A percentile compares a stretch with the other conserved stretches of the same genome.
These are phyloP conservation scores for Suillus fuscotomentosus DNA, from an alignment of 768 basidiomycete genomes.

Conservation along the genomic window DNA sequence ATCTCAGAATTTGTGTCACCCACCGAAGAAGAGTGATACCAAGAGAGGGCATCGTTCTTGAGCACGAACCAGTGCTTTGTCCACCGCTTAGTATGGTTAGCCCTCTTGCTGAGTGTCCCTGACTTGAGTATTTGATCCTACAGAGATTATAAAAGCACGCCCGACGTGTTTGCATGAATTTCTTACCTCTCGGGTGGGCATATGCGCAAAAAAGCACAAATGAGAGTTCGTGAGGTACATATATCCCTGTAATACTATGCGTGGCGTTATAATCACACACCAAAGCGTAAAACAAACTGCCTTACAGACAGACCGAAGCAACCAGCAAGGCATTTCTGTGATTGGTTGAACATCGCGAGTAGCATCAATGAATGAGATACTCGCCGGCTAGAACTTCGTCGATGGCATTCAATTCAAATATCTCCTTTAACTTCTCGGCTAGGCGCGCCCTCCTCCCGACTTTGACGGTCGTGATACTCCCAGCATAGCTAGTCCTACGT, in stretches of 20 bases:
- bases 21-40: constrained; percentile 94
- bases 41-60: constrained; percentile 93
- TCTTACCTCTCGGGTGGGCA: constrained; percentile 83
- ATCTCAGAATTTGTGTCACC: background rate
- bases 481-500: constrained; percentile 39
- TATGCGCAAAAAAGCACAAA: constrained; percentile 95
- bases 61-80: constrained; percentile 96
- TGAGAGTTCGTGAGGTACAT: constrained; percentile 95
- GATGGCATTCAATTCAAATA: constrained; percentile 80
- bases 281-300: constrained; percentile 17
- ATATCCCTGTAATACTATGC: constrained; percentile 88
- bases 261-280: constrained; percentile 5
- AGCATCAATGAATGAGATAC: constrained; percentile 20
- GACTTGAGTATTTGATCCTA: constrained; percentile 94
- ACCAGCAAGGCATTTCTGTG: constrained; percentile 91
- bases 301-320: constrained; percentile 86
- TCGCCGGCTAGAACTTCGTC: constrained; percentile 83
- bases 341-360: constrained; percentile 7
- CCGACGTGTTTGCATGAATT: background rate
- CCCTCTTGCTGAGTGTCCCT: constrained; percentile 84
- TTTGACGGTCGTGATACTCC: constrained; percentile 74
- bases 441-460: constrained; percentile 66
- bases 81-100: constrained; percentile 87
- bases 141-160: constrained; percentile 13
- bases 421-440: constrained; percentile 85